phyloP scores from a whole-genome alignment of 2,329 filamentous ascomycete genomes.

The Penicillium sp. region DNA sequence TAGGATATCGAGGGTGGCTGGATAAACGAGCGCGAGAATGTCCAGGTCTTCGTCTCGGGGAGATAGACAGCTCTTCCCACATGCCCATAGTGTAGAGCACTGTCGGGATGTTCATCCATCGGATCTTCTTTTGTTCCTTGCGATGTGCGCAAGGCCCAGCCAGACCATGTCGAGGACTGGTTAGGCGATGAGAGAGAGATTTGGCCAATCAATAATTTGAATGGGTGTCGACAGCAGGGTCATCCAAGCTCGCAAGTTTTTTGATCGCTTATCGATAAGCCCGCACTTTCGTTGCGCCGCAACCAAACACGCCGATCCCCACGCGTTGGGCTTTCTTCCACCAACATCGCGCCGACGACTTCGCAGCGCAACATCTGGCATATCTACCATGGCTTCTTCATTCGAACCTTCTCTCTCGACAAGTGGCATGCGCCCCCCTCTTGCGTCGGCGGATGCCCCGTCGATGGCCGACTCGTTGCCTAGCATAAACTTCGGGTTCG shows the following conservation, averaged over 20 bases:
- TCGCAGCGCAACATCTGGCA: neutral
- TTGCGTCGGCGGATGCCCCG: conserved; percentile 52
- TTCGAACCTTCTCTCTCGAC: conserved; percentile 59
- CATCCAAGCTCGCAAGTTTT: conserved; percentile 8
- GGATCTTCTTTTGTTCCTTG: conserved; percentile 43
- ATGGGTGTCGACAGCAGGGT: neutral
- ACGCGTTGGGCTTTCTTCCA: conserved; percentile 5
- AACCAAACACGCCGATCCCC: conserved; percentile 23
- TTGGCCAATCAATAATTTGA: neutral
- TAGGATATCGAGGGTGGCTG: conserved; percentile 28
- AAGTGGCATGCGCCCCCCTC: conserved; percentile 52
- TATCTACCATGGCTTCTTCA: conserved; percentile 39
- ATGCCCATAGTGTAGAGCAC: conserved; percentile 58
- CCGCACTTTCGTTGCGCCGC: conserved; percentile 34
- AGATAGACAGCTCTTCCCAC: conserved; percentile 54
- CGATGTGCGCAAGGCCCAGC: conserved; percentile 22
- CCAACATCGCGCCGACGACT: neutral
- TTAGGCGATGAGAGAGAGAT: neutral
- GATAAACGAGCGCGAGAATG: conserved; percentile 43
- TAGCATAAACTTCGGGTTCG: conserved; percentile 91
- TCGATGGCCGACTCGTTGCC: conserved; percentile 70
- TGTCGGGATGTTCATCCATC: conserved; percentile 55
- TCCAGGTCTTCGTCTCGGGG: conserved; percentile 48
- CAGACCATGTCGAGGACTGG: conserved; percentile 31
- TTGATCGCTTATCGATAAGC: conserved; percentile 27